Percentiles rank a stretch among this genome's conserved stretches.
These are phyloP conservation scores for Peronosclerospora sorghi DNA, from an alignment of 352 stramenopile species.

Conservation along the genomic window DNA sequence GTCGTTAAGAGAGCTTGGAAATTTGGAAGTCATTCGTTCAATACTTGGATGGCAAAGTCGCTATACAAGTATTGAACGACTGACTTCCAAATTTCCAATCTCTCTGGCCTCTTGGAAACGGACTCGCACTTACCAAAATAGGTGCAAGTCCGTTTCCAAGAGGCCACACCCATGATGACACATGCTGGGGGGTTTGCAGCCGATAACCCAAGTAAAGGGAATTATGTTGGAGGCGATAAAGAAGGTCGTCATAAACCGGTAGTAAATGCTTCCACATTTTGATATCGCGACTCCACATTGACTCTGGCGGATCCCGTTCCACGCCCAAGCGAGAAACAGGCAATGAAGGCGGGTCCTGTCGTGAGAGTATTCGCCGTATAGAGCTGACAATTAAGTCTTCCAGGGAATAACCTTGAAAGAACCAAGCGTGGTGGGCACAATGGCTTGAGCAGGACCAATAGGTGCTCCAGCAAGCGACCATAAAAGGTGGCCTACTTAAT, in stretches of 20 bases:
- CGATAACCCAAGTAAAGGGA: background rate
- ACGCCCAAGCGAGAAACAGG: background rate
- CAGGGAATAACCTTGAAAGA: background rate
- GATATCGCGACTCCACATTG: background rate
- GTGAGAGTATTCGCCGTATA: background rate
- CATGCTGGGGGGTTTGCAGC: background rate
- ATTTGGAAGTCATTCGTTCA: background rate
- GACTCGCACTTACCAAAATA: conserved; percentile 1
- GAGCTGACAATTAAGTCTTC: background rate
- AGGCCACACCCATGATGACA: background rate
- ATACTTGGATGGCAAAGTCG: background rate
- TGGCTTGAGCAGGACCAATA: too few relatives aligned
- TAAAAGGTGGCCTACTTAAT: too few relatives aligned
- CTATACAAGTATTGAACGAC: too few relatives aligned
- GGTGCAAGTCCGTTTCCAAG: background rate
- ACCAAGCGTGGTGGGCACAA: too few relatives aligned
- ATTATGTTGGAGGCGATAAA: too few relatives aligned
- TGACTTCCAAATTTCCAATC: too few relatives aligned
- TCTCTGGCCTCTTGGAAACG: too few relatives aligned
- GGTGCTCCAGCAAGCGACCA: too few relatives aligned
- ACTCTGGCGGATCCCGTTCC: background rate
- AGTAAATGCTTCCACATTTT: background rate
- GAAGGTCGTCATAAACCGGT: background rate
- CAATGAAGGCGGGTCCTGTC: background rate
- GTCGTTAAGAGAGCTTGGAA: background rate